Conservation (phyloP, 2,329 filamentous ascomycete species). For the Trichoderma endophyticum region DNA sequence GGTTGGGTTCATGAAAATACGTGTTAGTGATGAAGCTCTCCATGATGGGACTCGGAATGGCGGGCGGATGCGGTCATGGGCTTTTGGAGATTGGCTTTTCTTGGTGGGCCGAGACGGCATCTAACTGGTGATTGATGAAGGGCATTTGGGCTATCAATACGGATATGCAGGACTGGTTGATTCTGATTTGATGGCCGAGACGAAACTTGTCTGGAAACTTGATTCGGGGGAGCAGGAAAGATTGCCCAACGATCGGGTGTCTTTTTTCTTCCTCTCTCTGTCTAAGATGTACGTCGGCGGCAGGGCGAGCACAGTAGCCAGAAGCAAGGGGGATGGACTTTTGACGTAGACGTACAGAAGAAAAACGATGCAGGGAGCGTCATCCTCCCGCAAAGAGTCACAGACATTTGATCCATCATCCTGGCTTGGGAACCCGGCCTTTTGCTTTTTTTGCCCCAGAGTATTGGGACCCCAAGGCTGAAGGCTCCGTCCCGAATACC, state of each 20-base stretch:
- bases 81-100: not conserved
- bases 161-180: not conserved
- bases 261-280: not conserved
- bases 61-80: constrained; percentile 9
- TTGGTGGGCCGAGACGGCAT: not conserved
- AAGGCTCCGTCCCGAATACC: not conserved
- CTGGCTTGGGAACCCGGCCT: not conserved
- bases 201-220: not conserved
- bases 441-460: not conserved
- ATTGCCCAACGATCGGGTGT: not conserved
- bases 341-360: not conserved
- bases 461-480: not conserved
- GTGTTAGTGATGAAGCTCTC: not conserved
- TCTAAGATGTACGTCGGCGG: not conserved
- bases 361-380: not conserved
- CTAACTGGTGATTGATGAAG: not conserved
- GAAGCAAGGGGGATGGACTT: not conserved
- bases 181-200: not conserved
- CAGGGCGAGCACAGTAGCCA: not conserved
- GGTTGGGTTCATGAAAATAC: constrained; percentile 2
- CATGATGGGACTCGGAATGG: not conserved
- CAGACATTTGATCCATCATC: not conserved
- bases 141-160: not conserved
- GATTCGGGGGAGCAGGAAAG: not conserved
- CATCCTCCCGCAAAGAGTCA: not conserved